phyloP scores from a whole-genome alignment of 768 basidiomycete species.

The Lactarius evosmus region DNA sequence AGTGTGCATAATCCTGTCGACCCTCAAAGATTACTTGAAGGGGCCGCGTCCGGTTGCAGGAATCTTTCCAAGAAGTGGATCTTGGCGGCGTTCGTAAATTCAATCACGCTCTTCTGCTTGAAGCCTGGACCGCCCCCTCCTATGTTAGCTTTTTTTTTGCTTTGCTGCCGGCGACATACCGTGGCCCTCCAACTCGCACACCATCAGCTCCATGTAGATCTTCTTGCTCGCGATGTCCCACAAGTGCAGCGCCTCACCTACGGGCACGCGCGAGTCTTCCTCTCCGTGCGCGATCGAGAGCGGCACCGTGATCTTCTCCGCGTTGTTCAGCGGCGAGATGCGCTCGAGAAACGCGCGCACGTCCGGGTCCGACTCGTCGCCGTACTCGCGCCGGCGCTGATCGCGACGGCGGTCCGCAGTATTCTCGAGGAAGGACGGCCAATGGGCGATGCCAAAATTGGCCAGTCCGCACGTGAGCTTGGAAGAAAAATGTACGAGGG shows the following conservation, averaged over 20 bases:
- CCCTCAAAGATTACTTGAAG: not conserved
- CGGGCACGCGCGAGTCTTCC: conserved; percentile 40
- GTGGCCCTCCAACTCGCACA: conserved; percentile 44
- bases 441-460: conserved; percentile 42
- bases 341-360: conserved; percentile 40
- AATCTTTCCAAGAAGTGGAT: conserved; percentile 40
- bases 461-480: conserved; percentile 42
- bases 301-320: conserved; percentile 38
- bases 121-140: conserved; percentile 33
- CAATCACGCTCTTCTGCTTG: conserved; percentile 44
- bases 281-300: conserved; percentile 44
- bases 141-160: not conserved
- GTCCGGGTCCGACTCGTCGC: conserved; percentile 40
- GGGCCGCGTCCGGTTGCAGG: conserved; percentile 30
- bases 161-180: conserved; percentile 33
- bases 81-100: conserved; percentile 42
- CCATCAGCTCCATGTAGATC: conserved; percentile 38
- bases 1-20: not conserved
- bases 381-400: conserved; percentile 40
- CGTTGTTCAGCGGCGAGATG: conserved; percentile 41
- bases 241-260: conserved; percentile 41
- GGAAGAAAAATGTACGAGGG: conserved; percentile 42
- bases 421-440: conserved; percentile 43
- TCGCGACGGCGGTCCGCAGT: conserved; percentile 39
- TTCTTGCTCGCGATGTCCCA: conserved; percentile 36